Evolutionary conservation across 495 filamentous ascomycete genomes (phyloP).

Genomic region (Hypomontagnella submonticulosa): DNA sequence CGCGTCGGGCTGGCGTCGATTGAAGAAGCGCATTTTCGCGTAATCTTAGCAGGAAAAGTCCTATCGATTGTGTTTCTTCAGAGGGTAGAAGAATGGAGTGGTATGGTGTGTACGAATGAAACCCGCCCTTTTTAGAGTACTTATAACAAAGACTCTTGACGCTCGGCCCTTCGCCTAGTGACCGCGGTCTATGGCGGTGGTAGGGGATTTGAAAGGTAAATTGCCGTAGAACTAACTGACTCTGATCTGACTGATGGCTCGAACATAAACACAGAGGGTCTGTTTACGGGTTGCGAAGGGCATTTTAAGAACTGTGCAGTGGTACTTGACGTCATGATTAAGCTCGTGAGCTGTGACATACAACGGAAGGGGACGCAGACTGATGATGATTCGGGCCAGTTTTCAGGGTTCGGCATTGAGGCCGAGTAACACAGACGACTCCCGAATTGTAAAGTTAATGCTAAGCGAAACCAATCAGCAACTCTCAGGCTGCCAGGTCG

Average conservation of each 20-base stretch:
- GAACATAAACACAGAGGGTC: too few species aligned
- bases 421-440: slow-evolving; percentile 5
- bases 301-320: slow-evolving; percentile 4
- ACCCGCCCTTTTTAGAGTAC: not conserved
- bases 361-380: not conserved
- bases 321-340: slow-evolving; percentile 38
- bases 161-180: not conserved
- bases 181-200: not conserved
- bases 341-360: slow-evolving; percentile 25
- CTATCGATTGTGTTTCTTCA: not conserved
- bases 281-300: not conserved
- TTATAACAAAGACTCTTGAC: too few species aligned
- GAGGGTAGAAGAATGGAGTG: not conserved
- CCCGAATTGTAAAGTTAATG: not conserved
- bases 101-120: not conserved
- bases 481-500: slow-evolving; percentile 6
- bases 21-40: slow-evolving; percentile 46
- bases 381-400: slow-evolving; percentile 22
- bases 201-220: not conserved
- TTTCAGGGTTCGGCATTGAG: slow-evolving; percentile 11
- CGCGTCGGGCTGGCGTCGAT: slow-evolving; percentile 35
- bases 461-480: slow-evolving; percentile 30
- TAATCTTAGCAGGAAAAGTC: not conserved
- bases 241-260: too few species aligned
- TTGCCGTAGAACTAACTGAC: not conserved